phyloP scores from a whole-genome alignment of 140 eudicot genomes.

The Ambrosia hybrid region DNA sequence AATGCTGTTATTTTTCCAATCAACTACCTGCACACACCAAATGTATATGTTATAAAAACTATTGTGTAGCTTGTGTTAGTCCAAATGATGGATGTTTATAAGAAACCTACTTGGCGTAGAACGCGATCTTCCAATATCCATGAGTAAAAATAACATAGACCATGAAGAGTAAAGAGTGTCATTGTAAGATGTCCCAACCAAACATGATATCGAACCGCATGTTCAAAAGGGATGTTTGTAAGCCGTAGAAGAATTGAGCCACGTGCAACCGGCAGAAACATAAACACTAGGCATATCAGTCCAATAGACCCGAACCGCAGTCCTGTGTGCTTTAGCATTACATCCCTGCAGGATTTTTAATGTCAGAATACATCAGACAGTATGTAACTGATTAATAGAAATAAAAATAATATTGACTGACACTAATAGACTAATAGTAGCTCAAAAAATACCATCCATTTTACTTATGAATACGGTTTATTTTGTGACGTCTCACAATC shows the following conservation, averaged over 20 bases:
- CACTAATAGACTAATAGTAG: neutral
- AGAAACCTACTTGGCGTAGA: conserved; percentile 48
- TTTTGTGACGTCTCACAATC: neutral
- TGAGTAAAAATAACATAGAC: conserved; percentile 53
- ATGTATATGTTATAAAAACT: neutral
- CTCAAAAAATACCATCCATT: neutral
- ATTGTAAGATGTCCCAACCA: conserved; percentile 95
- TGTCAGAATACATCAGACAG: neutral
- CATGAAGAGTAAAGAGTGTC: conserved; percentile 80
- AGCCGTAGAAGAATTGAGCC: conserved; percentile 82
- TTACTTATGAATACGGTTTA: neutral
- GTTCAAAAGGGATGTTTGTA: conserved; percentile 82
- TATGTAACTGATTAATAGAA: neutral
- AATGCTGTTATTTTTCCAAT: conserved; percentile 57
- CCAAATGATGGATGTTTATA: neutral
- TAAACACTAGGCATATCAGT: conserved; percentile 60
- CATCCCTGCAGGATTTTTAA: conserved; percentile 41
- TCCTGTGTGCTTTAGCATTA: conserved; percentile 66
- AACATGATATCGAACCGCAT: conserved; percentile 84
- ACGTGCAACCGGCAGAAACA: conserved; percentile 82
- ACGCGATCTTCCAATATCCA: conserved; percentile 69
- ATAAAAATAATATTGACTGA: neutral
- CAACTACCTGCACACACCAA: conserved; percentile 44
- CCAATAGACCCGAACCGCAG: conserved; percentile 69
- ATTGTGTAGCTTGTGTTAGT: neutral